These are phyloP conservation scores for Saccharomyces mikatae DNA, from an alignment of 805 yeast genomes.

Conservation along the genomic window DNA sequence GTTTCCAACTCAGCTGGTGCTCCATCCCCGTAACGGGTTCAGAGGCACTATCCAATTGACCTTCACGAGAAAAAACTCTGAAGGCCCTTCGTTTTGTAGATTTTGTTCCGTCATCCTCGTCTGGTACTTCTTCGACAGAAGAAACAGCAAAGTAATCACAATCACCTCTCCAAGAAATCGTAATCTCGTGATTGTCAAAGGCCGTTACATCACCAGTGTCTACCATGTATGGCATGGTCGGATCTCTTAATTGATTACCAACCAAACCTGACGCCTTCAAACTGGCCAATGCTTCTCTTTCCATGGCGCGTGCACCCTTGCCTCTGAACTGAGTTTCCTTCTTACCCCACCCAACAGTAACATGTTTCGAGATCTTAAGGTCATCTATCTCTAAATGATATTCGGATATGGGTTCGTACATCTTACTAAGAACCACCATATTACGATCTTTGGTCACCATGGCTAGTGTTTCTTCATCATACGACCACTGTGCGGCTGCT, in stretches of 20 bases:
- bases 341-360: slow-evolving; percentile 97
- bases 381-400: slow-evolving; percentile 51
- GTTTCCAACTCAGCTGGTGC: slow-evolving; percentile 73
- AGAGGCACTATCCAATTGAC: slow-evolving; percentile 68
- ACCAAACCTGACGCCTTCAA: slow-evolving; percentile 53
- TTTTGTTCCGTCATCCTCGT: slow-evolving; percentile 32
- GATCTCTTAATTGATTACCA: slow-evolving; percentile 69
- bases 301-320: slow-evolving; percentile 74
- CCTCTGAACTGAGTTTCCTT: slow-evolving; percentile 96
- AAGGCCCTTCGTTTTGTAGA: slow-evolving; percentile 57
- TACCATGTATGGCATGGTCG: slow-evolving; percentile 69
- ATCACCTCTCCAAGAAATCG: slow-evolving; percentile 92
- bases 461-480: slow-evolving; percentile 80
- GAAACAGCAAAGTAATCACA: slow-evolving; percentile 73
- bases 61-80: slow-evolving; percentile 75
- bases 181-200: slow-evolving; percentile 41
- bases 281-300: slow-evolving; percentile 48
- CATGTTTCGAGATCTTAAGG: slow-evolving; percentile 65
- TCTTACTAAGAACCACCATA: slow-evolving; percentile 59
- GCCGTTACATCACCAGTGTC: slow-evolving; percentile 59
- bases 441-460: slow-evolving; percentile 56
- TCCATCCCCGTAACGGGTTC: slow-evolving; percentile 86
- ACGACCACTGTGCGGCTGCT: slow-evolving; percentile 73
- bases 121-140: slow-evolving; percentile 45
- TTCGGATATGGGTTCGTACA: slow-evolving; percentile 74